Evolutionary conservation across 306 rosid species (phyloP).

Genomic region (Bauhinia variegata): DNA sequence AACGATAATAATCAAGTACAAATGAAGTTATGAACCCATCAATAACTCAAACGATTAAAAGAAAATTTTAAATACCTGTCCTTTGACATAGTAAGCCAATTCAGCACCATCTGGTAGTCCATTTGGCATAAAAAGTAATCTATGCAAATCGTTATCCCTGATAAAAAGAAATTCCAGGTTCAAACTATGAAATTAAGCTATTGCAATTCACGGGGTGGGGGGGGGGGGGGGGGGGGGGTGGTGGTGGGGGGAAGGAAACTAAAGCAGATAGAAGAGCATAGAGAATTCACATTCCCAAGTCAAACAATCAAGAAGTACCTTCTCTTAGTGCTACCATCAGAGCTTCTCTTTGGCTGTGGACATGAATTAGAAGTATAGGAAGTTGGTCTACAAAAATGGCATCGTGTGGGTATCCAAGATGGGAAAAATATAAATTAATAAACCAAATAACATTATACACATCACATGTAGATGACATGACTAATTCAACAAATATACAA

Average conservation of each 20-base stretch:
- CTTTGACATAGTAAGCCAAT: slow-evolving; percentile 91
- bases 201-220: slow-evolving; percentile 20
- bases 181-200: slow-evolving; percentile 23
- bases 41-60: slow-evolving; percentile 27
- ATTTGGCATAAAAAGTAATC: slow-evolving; percentile 90
- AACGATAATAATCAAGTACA: slow-evolving; percentile 8
- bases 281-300: slow-evolving; percentile 3
- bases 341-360: slow-evolving; percentile 55
- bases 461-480: slow-evolving; percentile 17
- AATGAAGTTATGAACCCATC: slow-evolving; percentile 24
- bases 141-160: slow-evolving; percentile 96
- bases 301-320: slow-evolving; percentile 48
- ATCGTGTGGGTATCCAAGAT: slow-evolving; percentile 31
- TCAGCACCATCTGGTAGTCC: slow-evolving; percentile 99
- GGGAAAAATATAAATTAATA: slow-evolving; percentile 17
- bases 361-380: slow-evolving; percentile 45
- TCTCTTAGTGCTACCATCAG: slow-evolving; percentile 80
- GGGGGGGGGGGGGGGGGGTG: too few relatives aligned
- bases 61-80: slow-evolving; percentile 65
- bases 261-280: slow-evolving; percentile 1
- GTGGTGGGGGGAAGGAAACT: too few relatives aligned
- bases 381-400: slow-evolving; percentile 54
- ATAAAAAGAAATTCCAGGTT: slow-evolving; percentile 32
- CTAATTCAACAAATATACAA: slow-evolving; percentile 2
- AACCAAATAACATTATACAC: slow-evolving; percentile 30